phyloP scores from a whole-genome alignment of 805 yeast genomes.

The Metschnikowia anglica region DNA sequence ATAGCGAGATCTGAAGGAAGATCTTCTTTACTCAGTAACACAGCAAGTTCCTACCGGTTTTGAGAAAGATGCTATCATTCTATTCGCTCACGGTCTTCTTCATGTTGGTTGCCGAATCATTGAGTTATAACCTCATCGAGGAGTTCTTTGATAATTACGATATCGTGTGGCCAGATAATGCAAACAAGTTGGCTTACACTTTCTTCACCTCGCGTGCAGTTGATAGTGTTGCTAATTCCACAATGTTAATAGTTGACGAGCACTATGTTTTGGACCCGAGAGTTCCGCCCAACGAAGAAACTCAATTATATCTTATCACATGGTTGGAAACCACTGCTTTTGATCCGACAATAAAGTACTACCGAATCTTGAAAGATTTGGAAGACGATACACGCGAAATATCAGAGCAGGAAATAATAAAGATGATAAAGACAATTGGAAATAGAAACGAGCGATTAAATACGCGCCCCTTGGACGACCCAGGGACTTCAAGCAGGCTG shows the following conservation, averaged over 20 bases:
- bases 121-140: not conserved
- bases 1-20: not conserved
- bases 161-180: slow-evolving; percentile 10
- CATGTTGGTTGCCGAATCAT: not conserved
- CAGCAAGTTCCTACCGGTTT: too few species aligned
- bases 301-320: not conserved
- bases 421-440: slow-evolving; percentile 1
- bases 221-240: not conserved
- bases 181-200: slow-evolving; percentile 9
- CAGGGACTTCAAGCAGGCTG: not conserved
- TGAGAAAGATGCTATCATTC: too few species aligned
- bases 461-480: not conserved
- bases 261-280: slow-evolving; percentile 3
- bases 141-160: slow-evolving; percentile 9
- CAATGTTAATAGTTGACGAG: slow-evolving; percentile 3
- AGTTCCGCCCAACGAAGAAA: slow-evolving; percentile 1
- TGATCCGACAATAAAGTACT: slow-evolving; percentile 6
- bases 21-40: not conserved
- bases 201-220: slow-evolving; percentile 2
- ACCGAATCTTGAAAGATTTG: slow-evolving; percentile 6
- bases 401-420: slow-evolving; percentile 1
- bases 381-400: slow-evolving; percentile 1
- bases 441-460: not conserved
- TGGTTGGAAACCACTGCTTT: slow-evolving; percentile 8
- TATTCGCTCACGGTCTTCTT: too few species aligned